Evolutionary conservation across 768 basidiomycete genomes (phyloP).

Genomic region (Suillus cothurnatus): DNA sequence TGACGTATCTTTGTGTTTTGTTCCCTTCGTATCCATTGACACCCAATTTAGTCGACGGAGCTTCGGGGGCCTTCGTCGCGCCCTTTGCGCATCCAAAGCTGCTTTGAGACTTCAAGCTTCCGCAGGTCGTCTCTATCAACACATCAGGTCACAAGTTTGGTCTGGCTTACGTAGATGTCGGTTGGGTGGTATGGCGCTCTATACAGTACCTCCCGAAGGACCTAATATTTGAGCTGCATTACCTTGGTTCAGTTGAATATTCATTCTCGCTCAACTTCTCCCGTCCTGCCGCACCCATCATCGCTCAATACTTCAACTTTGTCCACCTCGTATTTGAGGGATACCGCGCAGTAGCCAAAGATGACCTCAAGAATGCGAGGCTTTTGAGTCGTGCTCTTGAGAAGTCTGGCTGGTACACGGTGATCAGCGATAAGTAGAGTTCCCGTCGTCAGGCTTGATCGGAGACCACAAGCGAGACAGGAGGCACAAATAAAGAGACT

Average conservation of each 20-base stretch:
- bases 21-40: conserved; percentile 10
- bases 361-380: conserved; percentile 62
- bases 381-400: conserved; percentile 66
- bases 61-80: conserved; percentile 64
- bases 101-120: conserved; percentile 61
- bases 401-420: conserved; percentile 51
- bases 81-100: conserved; percentile 59
- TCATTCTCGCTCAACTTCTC: conserved; percentile 70
- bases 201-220: conserved; percentile 63
- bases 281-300: conserved; percentile 60
- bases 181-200: conserved; percentile 66
- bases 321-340: conserved; percentile 61
- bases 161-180: conserved; percentile 57
- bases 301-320: conserved; percentile 66
- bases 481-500: too few species aligned
- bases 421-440: conserved; percentile 59
- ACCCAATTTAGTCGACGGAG: conserved; percentile 48
- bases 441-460: too few species aligned
- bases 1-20: conserved; percentile 31
- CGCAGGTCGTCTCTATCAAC: conserved; percentile 61
- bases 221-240: conserved; percentile 65
- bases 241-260: conserved; percentile 65
- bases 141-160: conserved; percentile 67
- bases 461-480: too few species aligned
- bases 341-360: conserved; percentile 47